Evolutionary conservation across 805 yeast species (phyloP).

Genomic region (Hermanozyma aechmeae): DNA sequence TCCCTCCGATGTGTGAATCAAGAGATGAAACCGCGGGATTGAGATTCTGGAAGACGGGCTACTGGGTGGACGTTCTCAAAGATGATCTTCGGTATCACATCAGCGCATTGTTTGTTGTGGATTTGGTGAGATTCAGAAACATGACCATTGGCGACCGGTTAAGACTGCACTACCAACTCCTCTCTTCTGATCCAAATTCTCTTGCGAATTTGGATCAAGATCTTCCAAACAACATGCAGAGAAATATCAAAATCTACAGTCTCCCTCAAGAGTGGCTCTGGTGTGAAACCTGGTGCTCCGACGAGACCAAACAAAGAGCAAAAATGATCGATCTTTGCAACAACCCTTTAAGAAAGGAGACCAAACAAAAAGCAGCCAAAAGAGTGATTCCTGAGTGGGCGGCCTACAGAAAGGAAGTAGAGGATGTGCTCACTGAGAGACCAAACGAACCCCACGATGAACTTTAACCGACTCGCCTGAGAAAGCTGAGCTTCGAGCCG

Average conservation of each 20-base stretch:
- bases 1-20: constrained; percentile 80
- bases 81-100: constrained; percentile 63
- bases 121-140: constrained; percentile 56
- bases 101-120: constrained; percentile 78
- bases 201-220: constrained; percentile 86
- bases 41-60: constrained; percentile 89
- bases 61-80: constrained; percentile 64
- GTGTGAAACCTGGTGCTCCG: constrained; percentile 92
- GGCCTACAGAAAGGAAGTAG: constrained; percentile 51
- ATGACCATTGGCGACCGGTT: constrained; percentile 69
- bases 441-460: too few relatives aligned
- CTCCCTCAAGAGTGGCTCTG: constrained; percentile 81
- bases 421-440: neutral
- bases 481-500: too few relatives aligned
- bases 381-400: constrained; percentile 77
- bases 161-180: constrained; percentile 74
- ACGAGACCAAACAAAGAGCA: constrained; percentile 49
- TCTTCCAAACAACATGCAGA: constrained; percentile 81
- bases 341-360: constrained; percentile 75
- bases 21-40: constrained; percentile 74
- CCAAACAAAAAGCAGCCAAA: constrained; percentile 65
- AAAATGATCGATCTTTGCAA: constrained; percentile 79
- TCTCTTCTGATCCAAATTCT: constrained; percentile 73
- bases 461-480: too few relatives aligned
- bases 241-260: constrained; percentile 55